Base-by-base conservation (phyloP, 2,329 filamentous ascomycete genomes). In the Pseudogymnoascus sp. region DNA sequence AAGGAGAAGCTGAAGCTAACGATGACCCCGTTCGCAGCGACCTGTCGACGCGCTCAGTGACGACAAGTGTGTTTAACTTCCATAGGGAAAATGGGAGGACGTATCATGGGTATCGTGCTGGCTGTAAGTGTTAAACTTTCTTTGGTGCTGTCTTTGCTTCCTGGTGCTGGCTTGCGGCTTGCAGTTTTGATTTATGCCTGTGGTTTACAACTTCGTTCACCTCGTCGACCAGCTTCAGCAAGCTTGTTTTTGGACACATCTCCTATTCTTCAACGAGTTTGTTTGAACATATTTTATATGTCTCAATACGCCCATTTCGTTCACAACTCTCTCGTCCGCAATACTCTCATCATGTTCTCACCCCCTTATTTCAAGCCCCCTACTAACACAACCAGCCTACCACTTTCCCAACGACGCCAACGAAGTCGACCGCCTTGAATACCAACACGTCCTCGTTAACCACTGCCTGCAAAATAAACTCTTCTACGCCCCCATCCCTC, bases 341-440 rank as follows among this genome's bases (percentile, higher is more conserved):
- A 54, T 54, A 31, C 12, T 14, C 45, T 14, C 26, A 16, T 54
- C 7, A 18, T 31, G n/a, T 16, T 5, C 18, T 14, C n/a, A 51
- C 47, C 26, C 26, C 26, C 47, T 31, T 54, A 8, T 18, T 16
- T 31, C n/a, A 31, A 29, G 3, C 47, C 8, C 12, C 23, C 47
- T 4, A 62, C 61, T 51, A 62, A 51, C 21, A 62, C 47, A 54
- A 31, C 47, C 45, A 70, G 70, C 67, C 37, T 73, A 72, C 57
- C 65, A 64, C 37, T 72, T 71, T 64, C 79, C 80, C n/a, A 81
- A 81, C 68, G 80, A 82, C 68, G 74, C 78, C 62, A 73, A 74
- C 66, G 80, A 83, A 69, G 69, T 76, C n/a, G 78, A 81, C 64
- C 77, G 80, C 14, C 73, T 81, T 37, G 78, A 82, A 62, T 71